Base-by-base conservation (phyloP, 106 monocot genomes). In the Platanthera zijinensis region DNA sequence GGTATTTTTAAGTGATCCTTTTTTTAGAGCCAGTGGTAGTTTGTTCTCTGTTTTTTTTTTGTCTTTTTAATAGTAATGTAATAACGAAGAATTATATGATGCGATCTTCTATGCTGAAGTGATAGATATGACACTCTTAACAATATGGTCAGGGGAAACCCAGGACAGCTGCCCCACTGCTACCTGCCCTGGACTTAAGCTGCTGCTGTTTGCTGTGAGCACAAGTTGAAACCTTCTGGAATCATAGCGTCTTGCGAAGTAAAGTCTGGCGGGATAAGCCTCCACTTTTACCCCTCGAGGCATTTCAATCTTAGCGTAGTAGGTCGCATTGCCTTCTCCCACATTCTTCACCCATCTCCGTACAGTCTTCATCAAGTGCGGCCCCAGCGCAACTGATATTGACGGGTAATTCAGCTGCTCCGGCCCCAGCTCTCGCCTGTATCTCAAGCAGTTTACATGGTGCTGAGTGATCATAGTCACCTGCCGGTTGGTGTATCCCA, bases 321-420 rank as follows among this genome's bases (percentile, higher is more conserved):
- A 80, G 11, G 30, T 9, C 11, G 51, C 61, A n/a, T 57, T 45
- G 18, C 15, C 30, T 14, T 74, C 64, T 10, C 71, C 80, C 5
- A 80, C 74, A 74, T 80, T 74, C 64, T 30, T 74, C 5, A 80
- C 71, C 39, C n/a, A 51, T 12, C 74, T 74, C 8, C 64, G 51
- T 32, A 80, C 32, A 30, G 50, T 66, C 66, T 80, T 74, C 10
- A 15, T 74, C 51, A 64, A 7, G 2, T 25, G 48, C 10, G 62
- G 10, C 13, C 80, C 80, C 14, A 80, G 19, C 0, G 50, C 30
- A 3, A 80, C 74, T 6, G 51, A 64, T 17, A 80, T 83, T 51
- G 78, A 78, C 2, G 78, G 78, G 77, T 89, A 86, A 56, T 86
- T 89, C 76, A 89, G 61, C 32, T 71, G 49, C 50, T 76, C 86